Percentiles rank a stretch among this genome's conserved stretches.
These are phyloP conservation scores for Fusarium mangiferae DNA, from an alignment of 2,329 filamentous ascomycete genomes.

Conservation along the genomic window DNA sequence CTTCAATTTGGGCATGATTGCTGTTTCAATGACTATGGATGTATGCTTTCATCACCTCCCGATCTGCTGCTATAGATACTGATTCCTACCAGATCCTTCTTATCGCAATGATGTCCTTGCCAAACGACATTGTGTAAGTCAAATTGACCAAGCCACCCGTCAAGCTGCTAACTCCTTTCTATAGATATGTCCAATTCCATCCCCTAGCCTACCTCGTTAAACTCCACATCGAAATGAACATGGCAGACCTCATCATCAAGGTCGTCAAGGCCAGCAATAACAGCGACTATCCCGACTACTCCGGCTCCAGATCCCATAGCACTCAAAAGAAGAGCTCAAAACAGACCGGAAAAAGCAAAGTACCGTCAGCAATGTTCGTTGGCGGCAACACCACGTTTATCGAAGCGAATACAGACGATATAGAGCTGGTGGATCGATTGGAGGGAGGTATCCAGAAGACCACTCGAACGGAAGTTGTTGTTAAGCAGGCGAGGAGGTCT, in stretches of 20 bases:
- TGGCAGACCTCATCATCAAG: constrained; percentile 62
- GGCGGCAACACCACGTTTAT: constrained; percentile 39
- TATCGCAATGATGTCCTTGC: constrained; percentile 47
- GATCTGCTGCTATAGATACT: neutral
- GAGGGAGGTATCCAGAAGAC: constrained; percentile 42
- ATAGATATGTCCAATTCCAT: constrained; percentile 58
- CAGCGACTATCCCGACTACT: constrained; percentile 37
- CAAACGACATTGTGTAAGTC: constrained; percentile 46
- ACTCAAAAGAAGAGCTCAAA: constrained; percentile 31
- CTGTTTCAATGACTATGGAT: constrained; percentile 46
- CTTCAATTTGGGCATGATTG: constrained; percentile 47
- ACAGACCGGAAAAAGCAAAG: constrained; percentile 3
- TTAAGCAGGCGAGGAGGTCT: constrained; percentile 32
- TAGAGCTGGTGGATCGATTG: constrained; percentile 28
- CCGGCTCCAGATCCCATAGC: constrained; percentile 31
- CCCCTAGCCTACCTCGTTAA: constrained; percentile 64
- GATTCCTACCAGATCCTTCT: constrained; percentile 44
- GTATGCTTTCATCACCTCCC: constrained; percentile 15
- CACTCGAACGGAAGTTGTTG: constrained; percentile 37
- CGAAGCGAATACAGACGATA: constrained; percentile 36
- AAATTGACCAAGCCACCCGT: no score
- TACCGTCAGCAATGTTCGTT: constrained; percentile 35
- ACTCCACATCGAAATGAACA: constrained; percentile 64
- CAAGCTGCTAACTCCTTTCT: no score
- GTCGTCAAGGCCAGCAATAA: constrained; percentile 44